These are phyloP conservation scores for Colletotrichum sp. DNA, from an alignment of 2,329 filamentous ascomycete genomes.

Conservation along the genomic window DNA sequence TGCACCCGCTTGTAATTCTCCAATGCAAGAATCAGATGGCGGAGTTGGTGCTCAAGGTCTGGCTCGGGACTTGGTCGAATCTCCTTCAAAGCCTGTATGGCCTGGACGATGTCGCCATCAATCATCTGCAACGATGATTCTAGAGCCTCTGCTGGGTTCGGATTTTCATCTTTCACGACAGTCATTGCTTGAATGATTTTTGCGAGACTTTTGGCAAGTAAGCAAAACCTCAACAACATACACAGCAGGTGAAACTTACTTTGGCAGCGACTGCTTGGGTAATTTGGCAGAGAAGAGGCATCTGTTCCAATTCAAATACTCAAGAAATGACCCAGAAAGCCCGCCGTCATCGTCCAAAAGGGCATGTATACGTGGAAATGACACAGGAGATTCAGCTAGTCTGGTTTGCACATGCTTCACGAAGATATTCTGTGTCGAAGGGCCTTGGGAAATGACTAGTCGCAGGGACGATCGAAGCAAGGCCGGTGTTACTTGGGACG, in stretches of 20 bases:
- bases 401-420: slow-evolving; percentile 34
- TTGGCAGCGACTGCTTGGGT: slow-evolving; percentile 30
- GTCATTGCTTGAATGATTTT: background rate
- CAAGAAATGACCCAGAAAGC: slow-evolving; percentile 26
- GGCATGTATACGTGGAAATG: slow-evolving; percentile 18
- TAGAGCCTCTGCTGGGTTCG: background rate
- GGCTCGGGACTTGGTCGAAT: slow-evolving; percentile 21
- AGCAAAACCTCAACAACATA: background rate
- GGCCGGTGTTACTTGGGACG: slow-evolving; percentile 30
- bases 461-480: slow-evolving; percentile 38
- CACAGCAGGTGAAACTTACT: slow-evolving; percentile 26
- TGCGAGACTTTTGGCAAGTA: background rate
- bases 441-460: slow-evolving; percentile 33
- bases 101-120: slow-evolving; percentile 40
- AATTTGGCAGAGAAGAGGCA: slow-evolving; percentile 42
- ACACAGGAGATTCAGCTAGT: slow-evolving; percentile 27
- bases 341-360: slow-evolving; percentile 30
- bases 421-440: slow-evolving; percentile 33
- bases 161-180: background rate
- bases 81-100: slow-evolving; percentile 41
- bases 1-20: background rate
- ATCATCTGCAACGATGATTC: slow-evolving; percentile 29
- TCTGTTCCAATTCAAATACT: slow-evolving; percentile 34
- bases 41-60: slow-evolving; percentile 25
- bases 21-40: slow-evolving; percentile 19